phyloP scores from a whole-genome alignment of 495 filamentous ascomycete species.

The Arthonia radiata region DNA sequence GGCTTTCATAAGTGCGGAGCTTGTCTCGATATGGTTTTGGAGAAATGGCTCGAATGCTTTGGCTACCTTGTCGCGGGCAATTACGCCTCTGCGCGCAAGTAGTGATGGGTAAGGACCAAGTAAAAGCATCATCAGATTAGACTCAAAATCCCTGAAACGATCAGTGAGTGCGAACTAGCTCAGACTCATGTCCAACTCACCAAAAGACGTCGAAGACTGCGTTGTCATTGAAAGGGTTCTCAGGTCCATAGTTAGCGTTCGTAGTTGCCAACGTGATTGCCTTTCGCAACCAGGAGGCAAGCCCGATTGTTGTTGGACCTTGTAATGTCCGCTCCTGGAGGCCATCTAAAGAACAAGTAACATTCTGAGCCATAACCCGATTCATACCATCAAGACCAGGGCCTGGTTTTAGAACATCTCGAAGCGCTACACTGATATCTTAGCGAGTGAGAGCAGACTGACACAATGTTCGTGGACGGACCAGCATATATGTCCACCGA shows the following conservation, averaged over 20 bases:
- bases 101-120: constrained; percentile 15
- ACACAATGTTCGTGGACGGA: too few relatives aligned
- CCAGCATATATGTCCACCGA: constrained; percentile 12
- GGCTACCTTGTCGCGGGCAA: constrained; percentile 13
- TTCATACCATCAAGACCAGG: constrained; percentile 15
- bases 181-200: constrained; percentile 9
- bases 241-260: constrained; percentile 21
- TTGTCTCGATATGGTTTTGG: constrained; percentile 11
- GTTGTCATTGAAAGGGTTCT: constrained; percentile 22
- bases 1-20: constrained; percentile 12
- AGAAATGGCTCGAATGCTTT: constrained; percentile 16
- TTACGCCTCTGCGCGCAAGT: constrained; percentile 17
- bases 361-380: constrained; percentile 11
- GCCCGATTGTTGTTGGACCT: constrained; percentile 1
- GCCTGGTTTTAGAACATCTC: constrained; percentile 12
- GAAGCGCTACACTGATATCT: too few relatives aligned
- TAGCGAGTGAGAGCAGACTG: too few relatives aligned
- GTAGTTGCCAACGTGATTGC: constrained; percentile 25
- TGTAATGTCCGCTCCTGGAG: too few relatives aligned
- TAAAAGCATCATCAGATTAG: constrained; percentile 14
- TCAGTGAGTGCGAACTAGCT: too few relatives aligned
- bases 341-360: constrained; percentile 6
- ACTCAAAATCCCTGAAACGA: constrained; percentile 20
- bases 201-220: constrained; percentile 19
- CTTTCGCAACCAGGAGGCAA: constrained; percentile 16